These are phyloP conservation scores for Simmondsia chinensis DNA, from an alignment of 148 eudicot species.

Conservation along the genomic window DNA sequence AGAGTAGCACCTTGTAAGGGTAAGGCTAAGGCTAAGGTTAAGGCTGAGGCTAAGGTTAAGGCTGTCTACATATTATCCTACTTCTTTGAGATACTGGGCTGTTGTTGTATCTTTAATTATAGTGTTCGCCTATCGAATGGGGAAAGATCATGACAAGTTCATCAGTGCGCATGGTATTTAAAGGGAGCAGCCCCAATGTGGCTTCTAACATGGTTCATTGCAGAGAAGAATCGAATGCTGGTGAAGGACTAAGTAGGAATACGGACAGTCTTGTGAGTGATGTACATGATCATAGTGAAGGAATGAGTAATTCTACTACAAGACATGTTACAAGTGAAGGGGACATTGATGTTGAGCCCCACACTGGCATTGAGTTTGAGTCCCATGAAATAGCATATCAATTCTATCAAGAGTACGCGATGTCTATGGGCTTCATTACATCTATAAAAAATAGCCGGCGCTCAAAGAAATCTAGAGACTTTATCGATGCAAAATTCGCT, in stretches of 20 bases:
- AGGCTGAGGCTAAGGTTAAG: too few relatives aligned
- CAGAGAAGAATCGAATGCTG: slow-evolving; percentile 14
- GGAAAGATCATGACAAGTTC: not conserved
- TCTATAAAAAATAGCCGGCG: slow-evolving; percentile 64
- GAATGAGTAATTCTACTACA: slow-evolving; percentile 7
- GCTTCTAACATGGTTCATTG: slow-evolving; percentile 14
- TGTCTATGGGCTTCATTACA: slow-evolving; percentile 61
- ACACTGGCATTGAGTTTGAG: slow-evolving; percentile 51
- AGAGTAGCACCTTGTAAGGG: too few relatives aligned
- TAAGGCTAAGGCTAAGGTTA: too few relatives aligned
- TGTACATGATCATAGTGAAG: slow-evolving; percentile 17
- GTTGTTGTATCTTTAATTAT: too few relatives aligned
- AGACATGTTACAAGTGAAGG: slow-evolving; percentile 21
- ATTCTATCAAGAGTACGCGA: slow-evolving; percentile 66
- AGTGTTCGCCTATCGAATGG: too few relatives aligned
- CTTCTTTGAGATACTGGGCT: too few relatives aligned
- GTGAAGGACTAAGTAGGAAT: slow-evolving; percentile 15
- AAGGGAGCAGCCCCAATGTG: slow-evolving; percentile 8
- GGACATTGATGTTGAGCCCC: slow-evolving; percentile 30
- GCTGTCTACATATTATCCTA: too few relatives aligned
- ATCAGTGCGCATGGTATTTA: slow-evolving; percentile 8
- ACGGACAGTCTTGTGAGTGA: slow-evolving; percentile 12
- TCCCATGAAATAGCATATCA: slow-evolving; percentile 68
- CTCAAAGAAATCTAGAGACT: slow-evolving; percentile 62
- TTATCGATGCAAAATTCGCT: slow-evolving; percentile 75